These are phyloP conservation scores for Dillenia suffruticosa DNA, from an alignment of 164 flowering plant genomes.

Conservation along the genomic window DNA sequence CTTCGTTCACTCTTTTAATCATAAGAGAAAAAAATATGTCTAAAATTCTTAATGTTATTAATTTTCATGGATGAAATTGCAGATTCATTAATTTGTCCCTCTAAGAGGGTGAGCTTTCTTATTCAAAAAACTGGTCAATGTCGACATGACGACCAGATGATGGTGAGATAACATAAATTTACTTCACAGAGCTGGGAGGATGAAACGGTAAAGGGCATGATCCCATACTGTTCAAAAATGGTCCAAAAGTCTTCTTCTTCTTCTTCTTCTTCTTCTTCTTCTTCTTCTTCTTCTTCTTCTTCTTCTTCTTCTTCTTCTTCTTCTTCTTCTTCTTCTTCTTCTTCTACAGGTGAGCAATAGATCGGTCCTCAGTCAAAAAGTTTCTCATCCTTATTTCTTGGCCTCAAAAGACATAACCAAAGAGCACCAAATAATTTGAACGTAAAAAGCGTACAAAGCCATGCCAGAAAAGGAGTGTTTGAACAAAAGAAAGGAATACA, in stretches of 20 bases:
- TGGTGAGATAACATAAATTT: too few species aligned
- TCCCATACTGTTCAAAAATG: too few species aligned
- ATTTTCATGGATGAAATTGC: too few species aligned
- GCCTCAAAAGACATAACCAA: constrained; percentile 63
- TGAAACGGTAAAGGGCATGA: too few species aligned
- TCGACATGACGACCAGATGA: too few species aligned
- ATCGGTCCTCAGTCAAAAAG: constrained; percentile 66
- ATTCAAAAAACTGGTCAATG: too few species aligned
- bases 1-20: too few species aligned
- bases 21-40: too few species aligned
- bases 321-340: constrained; percentile 10
- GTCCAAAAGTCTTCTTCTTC: not conserved
- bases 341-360: constrained; percentile 16
- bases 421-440: constrained; percentile 55
- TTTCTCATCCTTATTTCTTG: constrained; percentile 34
- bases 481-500: constrained; percentile 44
- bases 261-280: constrained; percentile 12
- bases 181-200: too few species aligned
- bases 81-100: too few species aligned
- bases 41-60: too few species aligned
- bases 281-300: constrained; percentile 14
- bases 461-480: constrained; percentile 66
- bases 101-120: too few species aligned
- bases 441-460: constrained; percentile 33
- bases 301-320: constrained; percentile 11